phyloP scores from a whole-genome alignment of 2,329 filamentous ascomycete species.

The Eurotiales sp. region DNA sequence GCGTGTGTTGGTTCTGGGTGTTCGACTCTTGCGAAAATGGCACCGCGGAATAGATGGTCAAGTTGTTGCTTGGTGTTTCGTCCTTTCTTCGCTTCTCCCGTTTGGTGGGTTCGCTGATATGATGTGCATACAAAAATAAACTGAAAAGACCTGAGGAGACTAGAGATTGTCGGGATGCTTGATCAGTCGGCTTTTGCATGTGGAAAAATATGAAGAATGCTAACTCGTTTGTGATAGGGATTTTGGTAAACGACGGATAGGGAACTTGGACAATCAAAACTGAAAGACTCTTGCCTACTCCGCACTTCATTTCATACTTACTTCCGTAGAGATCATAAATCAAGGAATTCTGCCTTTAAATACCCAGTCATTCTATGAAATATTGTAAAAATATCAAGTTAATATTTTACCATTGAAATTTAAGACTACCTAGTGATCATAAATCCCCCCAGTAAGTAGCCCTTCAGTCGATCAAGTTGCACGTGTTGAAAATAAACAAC shows the following conservation, averaged over 20 bases:
- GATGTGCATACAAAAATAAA: conserved; percentile 31
- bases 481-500: background rate
- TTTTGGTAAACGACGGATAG: background rate
- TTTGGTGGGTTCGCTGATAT: conserved; percentile 23
- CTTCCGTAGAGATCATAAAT: too few relatives aligned
- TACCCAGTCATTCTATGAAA: too few relatives aligned
- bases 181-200: too few relatives aligned
- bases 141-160: conserved; percentile 47
- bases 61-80: conserved; percentile 11
- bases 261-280: too few relatives aligned
- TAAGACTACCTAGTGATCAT: background rate
- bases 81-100: background rate
- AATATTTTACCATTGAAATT: background rate
- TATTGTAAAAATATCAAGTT: too few relatives aligned
- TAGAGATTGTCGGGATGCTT: too few relatives aligned
- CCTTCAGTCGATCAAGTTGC: background rate
- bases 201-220: too few relatives aligned
- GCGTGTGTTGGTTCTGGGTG: background rate
- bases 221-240: background rate
- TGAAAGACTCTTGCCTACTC: too few relatives aligned
- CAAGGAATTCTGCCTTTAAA: too few relatives aligned
- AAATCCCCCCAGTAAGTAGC: background rate
- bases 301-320: too few relatives aligned
- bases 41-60: conserved; percentile 16
- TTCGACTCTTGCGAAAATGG: conserved; percentile 8